Conservation (phyloP, 371 early-diverging fungal genomes). For the Dichotomocladium elegans region DNA sequence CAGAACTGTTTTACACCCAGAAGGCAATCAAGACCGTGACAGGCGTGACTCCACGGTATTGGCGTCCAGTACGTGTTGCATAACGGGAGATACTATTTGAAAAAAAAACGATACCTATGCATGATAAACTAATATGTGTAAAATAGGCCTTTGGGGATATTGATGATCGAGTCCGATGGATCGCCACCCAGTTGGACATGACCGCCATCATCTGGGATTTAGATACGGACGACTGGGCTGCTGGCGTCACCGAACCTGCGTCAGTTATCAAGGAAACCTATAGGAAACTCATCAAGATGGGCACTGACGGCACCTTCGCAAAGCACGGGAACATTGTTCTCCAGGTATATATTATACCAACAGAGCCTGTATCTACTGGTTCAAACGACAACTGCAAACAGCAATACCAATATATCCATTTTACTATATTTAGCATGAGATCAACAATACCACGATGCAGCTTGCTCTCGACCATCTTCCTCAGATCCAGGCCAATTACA, state of each 20-base stretch:
- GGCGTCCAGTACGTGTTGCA: constrained; percentile 40
- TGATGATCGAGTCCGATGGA: constrained; percentile 65
- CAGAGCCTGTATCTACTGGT: constrained; percentile 24
- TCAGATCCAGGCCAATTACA: constrained; percentile 36
- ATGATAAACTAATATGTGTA: constrained; percentile 6
- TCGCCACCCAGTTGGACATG: constrained; percentile 49
- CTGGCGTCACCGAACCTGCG: constrained; percentile 34
- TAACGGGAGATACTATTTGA: not conserved
- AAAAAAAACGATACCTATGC: no score
- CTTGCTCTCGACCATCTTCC: constrained; percentile 44
- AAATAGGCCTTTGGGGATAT: constrained; percentile 55
- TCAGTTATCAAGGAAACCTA: constrained; percentile 30
- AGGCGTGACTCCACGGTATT: constrained; percentile 47
- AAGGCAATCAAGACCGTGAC: constrained; percentile 56
- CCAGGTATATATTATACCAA: constrained; percentile 34
- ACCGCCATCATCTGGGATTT: constrained; percentile 47
- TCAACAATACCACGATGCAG: constrained; percentile 47
- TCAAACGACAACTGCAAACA: constrained; percentile 30
- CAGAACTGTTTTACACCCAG: constrained; percentile 70
- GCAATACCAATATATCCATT: no score
- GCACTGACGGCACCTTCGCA: constrained; percentile 40
- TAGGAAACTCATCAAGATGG: constrained; percentile 37
- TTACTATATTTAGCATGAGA: no score
- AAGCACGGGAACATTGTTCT: constrained; percentile 35
- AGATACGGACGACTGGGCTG: constrained; percentile 57